A percentile compares a stretch with the other conserved stretches of the same genome.
phyloP scores from a whole-genome alignment of 805 yeast species.

The Yarrowia hollandica region DNA sequence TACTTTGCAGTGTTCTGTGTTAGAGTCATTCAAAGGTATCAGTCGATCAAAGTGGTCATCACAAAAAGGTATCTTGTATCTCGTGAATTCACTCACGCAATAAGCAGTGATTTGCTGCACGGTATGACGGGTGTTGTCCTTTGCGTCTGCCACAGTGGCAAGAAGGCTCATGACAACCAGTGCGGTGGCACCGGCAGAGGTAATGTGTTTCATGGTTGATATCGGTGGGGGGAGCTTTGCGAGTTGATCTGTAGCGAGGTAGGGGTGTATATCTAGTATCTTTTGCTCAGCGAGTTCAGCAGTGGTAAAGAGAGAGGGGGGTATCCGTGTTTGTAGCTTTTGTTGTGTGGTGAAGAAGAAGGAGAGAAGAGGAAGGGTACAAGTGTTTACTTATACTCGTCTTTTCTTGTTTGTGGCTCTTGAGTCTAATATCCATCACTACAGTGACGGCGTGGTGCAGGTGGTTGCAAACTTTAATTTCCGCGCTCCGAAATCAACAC shows the following conservation, averaged over 20 bases:
- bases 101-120: slow-evolving; percentile 20
- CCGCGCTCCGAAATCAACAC: no score
- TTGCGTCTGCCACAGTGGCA: slow-evolving; percentile 1
- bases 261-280: no score
- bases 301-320: background rate
- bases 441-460: slow-evolving; percentile 3
- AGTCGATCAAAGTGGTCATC: no score
- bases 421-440: slow-evolving; percentile 12
- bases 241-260: background rate
- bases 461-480: background rate
- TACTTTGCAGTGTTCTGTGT: slow-evolving; percentile 28
- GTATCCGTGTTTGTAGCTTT: background rate
- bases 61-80: background rate
- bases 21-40: no score
- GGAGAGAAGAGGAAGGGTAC: background rate
- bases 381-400: slow-evolving; percentile 1
- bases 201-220: slow-evolving; percentile 20
- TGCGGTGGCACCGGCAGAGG: slow-evolving; percentile 20
- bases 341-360: background rate
- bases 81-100: slow-evolving; percentile 25
- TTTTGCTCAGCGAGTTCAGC: background rate
- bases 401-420: background rate
- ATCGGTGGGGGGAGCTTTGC: no score
- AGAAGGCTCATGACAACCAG: slow-evolving; percentile 9
- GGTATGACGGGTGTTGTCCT: slow-evolving; percentile 5